Evolutionary conservation across 1,284 basidiomycete species (phyloP), one percentile per base, ranked within the genome.

Genomic region (Microbotryum intermedium): DNA sequence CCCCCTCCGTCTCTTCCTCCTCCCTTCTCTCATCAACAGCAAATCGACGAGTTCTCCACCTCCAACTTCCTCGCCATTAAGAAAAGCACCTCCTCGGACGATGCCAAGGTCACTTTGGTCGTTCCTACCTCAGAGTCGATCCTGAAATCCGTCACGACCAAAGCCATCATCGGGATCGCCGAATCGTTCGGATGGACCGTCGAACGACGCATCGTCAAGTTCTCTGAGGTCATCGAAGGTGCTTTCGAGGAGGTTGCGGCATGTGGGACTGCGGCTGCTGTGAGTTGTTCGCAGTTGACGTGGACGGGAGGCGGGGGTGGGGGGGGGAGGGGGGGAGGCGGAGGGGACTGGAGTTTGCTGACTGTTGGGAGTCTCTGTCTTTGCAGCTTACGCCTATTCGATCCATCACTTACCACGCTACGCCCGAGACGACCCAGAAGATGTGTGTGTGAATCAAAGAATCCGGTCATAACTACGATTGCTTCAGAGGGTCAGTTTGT

Each of bases 21-120:
- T n/a, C 34, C 18, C 34, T 18, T 16, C 13, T 18, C 34, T 39
- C 34, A 39, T 39, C 34, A 39, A 39, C 34, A 39, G 34, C 29
- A 53, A 29, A 46, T 62, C 23, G 73, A 73, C 62, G 74, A 75
- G 59, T 75, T 75, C 51, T 73, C 71, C 5, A 75, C 74, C 18
- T 72, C 70, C 11, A 75, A 75, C 62, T 73, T 72, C 28, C 65
- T 74, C 44, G 70, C 69, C 50, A 67, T 75, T 50, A 53, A 55
- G 44, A 65, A 60, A 43, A 51, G 53, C 11, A 16, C 62, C 2
- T 53, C 55, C 4, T 47, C 46, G 20, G 60, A 58, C 23, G 54
- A 57, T 16, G 54, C 45, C 34, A 60, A 44, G 43, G 60, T 56
- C 13, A 68, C 67, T 13, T 60, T 71, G 47, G 61, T 66, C 55